These are phyloP conservation scores for Xylaria sp. DNA, from an alignment of 495 filamentous ascomycete species.

Conservation along the genomic window DNA sequence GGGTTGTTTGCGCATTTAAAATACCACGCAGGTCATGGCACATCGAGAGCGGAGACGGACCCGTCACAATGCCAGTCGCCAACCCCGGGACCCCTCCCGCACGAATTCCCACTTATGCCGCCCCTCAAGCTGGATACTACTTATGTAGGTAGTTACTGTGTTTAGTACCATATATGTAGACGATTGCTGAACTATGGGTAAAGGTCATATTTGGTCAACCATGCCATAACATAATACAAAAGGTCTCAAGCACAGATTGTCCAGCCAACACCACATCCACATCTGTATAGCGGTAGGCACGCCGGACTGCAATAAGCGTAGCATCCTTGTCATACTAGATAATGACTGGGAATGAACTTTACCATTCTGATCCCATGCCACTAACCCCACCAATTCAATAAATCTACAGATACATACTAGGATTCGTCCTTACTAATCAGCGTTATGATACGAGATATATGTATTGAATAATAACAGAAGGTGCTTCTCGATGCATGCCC, in stretches of 20 bases:
- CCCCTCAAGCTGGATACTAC: not conserved
- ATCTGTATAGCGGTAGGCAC: not conserved
- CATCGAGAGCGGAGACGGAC: not conserved
- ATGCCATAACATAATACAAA: not conserved
- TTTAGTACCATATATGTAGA: not conserved
- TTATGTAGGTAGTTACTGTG: not conserved
- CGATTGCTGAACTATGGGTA: not conserved
- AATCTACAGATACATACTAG: not conserved
- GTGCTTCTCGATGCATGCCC: not conserved
- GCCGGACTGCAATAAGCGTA: not conserved
- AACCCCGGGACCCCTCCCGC: not conserved
- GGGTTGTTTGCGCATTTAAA: not conserved
- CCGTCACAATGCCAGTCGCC: not conserved
- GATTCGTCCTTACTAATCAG: not conserved
- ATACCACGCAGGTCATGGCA: constrained; percentile 13
- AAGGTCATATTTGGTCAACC: not conserved
- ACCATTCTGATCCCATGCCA: not conserved
- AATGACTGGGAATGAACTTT: not conserved
- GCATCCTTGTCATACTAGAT: not conserved
- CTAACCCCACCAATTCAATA: not conserved
- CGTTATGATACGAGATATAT: not conserved
- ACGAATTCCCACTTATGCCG: no score
- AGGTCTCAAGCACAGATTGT: not conserved
- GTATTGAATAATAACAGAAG: not conserved
- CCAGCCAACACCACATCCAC: not conserved